Base-by-base conservation (phyloP, 495 filamentous ascomycete species). In the Penicillium turbatum region DNA sequence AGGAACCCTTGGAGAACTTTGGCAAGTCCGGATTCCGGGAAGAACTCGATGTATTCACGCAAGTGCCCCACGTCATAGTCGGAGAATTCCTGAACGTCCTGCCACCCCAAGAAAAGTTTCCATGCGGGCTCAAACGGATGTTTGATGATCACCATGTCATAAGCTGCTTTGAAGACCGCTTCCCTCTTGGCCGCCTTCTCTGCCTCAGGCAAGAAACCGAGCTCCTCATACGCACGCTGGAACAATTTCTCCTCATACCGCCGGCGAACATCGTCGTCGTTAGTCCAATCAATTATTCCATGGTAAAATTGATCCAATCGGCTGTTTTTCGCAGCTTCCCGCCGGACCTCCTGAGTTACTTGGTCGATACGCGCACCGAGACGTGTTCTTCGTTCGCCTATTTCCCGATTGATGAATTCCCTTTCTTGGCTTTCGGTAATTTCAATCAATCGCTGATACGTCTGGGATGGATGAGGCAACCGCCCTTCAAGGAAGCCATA, bases 141-240 rank as follows among this genome's bases (percentile, higher is more conserved):
- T 56, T 92, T 91, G 64, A 98, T 88, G 56, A 97, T 92, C 43
- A 98, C 92, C 84, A 97, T 90, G 51, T 90, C 93, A 40, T 84
- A 81, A 0, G 92, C 91, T 38, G 90, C 68, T 47, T 86, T 86
- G 61, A 80, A 68, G 2, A 96, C 86, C 36, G 86, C 81, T 13
- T 80, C 72, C 29, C 86, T 77, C 62, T 95, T 90, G 5, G 70
- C 67, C 3, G 65, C 52, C 65, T 96, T 97, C 44, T 85, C 63
- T 21, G 84, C 78, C 6, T 70, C 54, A 5, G 85, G 83, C 15
- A 86, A 66, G 39, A 88, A 84, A 1, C 85, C 61, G 8, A 98
- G 77, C 6, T 81, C 77, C 40, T 97, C 89, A 54, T 89, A 87
- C 40, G 82, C 87, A 57, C 88, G 84, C 60, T 85, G 79, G n/a